phyloP scores from a whole-genome alignment of 495 filamentous ascomycete species.

The Aspergillus kassunensis region DNA sequence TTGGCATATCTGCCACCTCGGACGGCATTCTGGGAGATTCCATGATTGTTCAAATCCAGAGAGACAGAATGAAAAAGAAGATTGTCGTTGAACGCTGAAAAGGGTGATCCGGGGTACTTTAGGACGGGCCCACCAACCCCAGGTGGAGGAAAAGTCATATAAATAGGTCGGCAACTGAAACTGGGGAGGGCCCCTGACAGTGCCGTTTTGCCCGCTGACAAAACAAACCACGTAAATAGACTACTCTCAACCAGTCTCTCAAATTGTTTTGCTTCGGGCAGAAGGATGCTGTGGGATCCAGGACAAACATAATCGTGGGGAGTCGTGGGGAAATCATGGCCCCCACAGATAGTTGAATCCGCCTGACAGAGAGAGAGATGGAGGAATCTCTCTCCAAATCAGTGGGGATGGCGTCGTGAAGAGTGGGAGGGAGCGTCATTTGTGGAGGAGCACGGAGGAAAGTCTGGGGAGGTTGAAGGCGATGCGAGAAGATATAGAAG shows the following conservation, averaged over 20 bases:
- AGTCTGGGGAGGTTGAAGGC: no score
- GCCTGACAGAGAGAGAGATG: neutral
- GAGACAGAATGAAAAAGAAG: neutral
- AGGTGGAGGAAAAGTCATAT: neutral
- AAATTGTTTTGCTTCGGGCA: neutral
- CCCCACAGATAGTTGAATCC: neutral
- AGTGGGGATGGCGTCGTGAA: neutral
- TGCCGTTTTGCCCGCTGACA: no score
- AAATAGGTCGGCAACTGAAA: neutral
- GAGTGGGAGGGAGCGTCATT: neutral
- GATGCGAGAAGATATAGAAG: no score
- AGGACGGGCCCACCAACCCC: neutral
- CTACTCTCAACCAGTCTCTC: no score
- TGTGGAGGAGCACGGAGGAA: no score
- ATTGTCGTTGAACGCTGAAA: neutral
- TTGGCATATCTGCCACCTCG: neutral
- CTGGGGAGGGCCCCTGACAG: no score
- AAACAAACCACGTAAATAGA: no score
- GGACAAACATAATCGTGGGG: conserved; percentile 1
- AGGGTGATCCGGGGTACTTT: conserved; percentile 6
- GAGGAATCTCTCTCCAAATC: neutral
- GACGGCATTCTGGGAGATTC: neutral
- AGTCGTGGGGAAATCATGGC: conserved; percentile 4
- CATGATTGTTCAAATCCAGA: neutral
- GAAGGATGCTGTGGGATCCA: neutral